These are phyloP conservation scores for Magnolia sinica DNA, from an alignment of 164 flowering plant species.

Conservation along the genomic window DNA sequence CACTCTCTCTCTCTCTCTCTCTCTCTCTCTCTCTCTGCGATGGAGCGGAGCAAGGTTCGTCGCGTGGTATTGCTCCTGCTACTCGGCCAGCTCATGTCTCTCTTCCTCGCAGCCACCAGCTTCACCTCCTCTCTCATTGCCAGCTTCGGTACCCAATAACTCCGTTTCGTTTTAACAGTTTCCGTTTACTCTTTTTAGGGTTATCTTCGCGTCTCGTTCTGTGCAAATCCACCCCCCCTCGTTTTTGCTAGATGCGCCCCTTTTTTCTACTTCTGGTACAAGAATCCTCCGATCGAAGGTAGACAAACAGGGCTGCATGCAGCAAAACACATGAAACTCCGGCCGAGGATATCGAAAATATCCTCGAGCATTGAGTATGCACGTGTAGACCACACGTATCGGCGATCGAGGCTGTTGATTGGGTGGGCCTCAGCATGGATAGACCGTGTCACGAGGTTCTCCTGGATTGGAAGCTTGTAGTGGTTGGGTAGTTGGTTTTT, in stretches of 20 bases:
- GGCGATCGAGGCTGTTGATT: too few species aligned
- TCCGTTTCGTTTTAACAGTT: too few species aligned
- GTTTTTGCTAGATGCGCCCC: background rate
- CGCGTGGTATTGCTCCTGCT: constrained; percentile 23
- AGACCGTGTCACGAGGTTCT: too few species aligned
- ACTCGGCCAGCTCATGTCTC: constrained; percentile 59
- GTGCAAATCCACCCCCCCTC: background rate
- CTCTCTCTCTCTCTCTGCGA: background rate
- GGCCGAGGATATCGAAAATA: too few species aligned
- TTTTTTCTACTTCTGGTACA: background rate
- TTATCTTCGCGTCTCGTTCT: background rate
- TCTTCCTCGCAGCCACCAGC: constrained; percentile 36
- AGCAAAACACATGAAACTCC: too few species aligned
- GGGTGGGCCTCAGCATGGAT: too few species aligned
- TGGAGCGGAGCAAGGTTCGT: constrained; percentile 19
- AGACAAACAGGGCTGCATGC: too few species aligned
- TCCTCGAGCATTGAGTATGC: too few species aligned
- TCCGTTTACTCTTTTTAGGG: background rate
- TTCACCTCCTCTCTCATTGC: constrained; percentile 56
- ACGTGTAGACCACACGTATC: too few species aligned
- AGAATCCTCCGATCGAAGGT: too few species aligned
- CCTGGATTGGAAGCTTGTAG: too few species aligned
- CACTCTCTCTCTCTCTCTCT: background rate
- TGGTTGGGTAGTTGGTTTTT: too few species aligned
- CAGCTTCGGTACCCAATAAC: constrained; percentile 30